Conservation (phyloP, 805 yeast genomes). For the Sugiyamaella lignohabitans region DNA sequence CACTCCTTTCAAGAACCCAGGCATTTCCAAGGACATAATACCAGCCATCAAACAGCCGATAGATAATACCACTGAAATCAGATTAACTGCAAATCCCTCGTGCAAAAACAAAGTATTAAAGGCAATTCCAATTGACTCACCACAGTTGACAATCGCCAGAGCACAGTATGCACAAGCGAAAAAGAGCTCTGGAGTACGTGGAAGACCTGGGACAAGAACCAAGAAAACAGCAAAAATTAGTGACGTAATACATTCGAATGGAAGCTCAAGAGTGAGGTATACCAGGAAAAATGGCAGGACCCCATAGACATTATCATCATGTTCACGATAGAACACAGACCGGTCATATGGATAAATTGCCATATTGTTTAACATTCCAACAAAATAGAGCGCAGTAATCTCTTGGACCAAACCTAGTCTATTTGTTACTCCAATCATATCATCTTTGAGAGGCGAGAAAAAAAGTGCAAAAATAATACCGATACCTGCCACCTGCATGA, state of each 20-base stretch:
- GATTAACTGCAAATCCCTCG: slow-evolving; percentile 73
- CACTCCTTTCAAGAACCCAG: slow-evolving; percentile 56
- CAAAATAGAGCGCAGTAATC: slow-evolving; percentile 62
- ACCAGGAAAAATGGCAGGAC: slow-evolving; percentile 54
- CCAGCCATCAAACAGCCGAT: slow-evolving; percentile 83
- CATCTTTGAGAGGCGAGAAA: slow-evolving; percentile 52
- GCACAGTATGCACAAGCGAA: slow-evolving; percentile 55
- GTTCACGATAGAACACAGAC: slow-evolving; percentile 71
- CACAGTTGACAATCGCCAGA: slow-evolving; percentile 56
- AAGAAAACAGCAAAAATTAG: slow-evolving; percentile 53
- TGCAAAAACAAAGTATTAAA: slow-evolving; percentile 68
- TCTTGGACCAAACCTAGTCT: slow-evolving; percentile 74
- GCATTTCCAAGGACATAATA: slow-evolving; percentile 71
- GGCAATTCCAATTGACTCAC: slow-evolving; percentile 78
- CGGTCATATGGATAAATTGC: slow-evolving; percentile 70
- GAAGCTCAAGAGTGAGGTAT: slow-evolving; percentile 58
- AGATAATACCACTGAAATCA: slow-evolving; percentile 58
- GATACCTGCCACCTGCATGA: slow-evolving; percentile 56
- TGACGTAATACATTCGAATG: slow-evolving; percentile 56
- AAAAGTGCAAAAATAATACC: slow-evolving; percentile 62
- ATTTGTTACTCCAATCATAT: slow-evolving; percentile 48
- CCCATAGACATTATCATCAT: slow-evolving; percentile 64
- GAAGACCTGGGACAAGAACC: slow-evolving; percentile 68
- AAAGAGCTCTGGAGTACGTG: slow-evolving; percentile 58
- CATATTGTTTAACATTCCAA: slow-evolving; percentile 74